Conservation (phyloP, 2,329 filamentous ascomycete genomes). For the Penicillium sp. region DNA sequence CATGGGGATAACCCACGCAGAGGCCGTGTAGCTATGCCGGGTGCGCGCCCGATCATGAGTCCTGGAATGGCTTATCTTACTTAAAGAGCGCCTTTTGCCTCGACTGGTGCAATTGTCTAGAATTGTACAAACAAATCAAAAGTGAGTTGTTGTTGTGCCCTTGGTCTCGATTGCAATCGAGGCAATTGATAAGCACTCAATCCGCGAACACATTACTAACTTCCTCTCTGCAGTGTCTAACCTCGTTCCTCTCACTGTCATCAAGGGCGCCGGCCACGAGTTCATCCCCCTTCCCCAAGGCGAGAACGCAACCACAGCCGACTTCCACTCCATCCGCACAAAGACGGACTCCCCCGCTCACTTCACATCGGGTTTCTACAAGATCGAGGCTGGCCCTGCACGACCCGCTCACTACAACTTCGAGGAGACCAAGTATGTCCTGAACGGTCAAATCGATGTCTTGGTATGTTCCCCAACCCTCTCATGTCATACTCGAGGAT, state of each 20-base stretch:
- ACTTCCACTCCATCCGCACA: conserved; percentile 28
- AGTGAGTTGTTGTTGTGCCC: background rate
- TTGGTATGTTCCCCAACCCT: conserved; percentile 13
- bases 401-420: conserved; percentile 25
- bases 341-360: conserved; percentile 24
- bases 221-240: conserved; percentile 19
- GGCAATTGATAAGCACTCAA: background rate
- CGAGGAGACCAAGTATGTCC: conserved; percentile 29
- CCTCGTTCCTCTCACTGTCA: conserved; percentile 24
- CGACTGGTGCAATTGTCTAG: background rate
- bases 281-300: conserved; percentile 25
- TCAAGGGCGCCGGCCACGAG: conserved; percentile 29
- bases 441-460: conserved; percentile 28
- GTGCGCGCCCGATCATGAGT: background rate
- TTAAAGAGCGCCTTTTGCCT: background rate
- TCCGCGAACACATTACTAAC: background rate
- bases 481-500: background rate
- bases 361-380: conserved; percentile 28
- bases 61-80: background rate
- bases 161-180: background rate
- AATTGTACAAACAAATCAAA: background rate
- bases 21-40: background rate
- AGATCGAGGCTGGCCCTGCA: conserved; percentile 26
- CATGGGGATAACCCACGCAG: conserved; percentile 7
- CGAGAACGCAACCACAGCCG: conserved; percentile 27